Percentiles rank a stretch among this genome's conserved stretches.
These are phyloP conservation scores for Tulasnella sp. DNA, from an alignment of 768 basidiomycete genomes.

Conservation along the genomic window DNA sequence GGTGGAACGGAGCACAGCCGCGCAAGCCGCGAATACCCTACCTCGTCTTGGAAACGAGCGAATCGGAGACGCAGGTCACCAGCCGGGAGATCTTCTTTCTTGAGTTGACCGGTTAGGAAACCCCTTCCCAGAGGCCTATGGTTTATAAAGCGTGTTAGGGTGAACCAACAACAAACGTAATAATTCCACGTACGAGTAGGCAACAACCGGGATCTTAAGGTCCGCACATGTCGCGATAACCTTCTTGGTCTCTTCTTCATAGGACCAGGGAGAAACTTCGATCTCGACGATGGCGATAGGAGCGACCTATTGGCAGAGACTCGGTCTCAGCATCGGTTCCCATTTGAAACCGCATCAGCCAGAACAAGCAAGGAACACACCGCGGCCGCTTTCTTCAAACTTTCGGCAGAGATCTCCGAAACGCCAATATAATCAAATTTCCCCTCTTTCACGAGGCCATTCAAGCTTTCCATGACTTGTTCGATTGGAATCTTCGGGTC, in stretches of 20 bases:
- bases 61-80: slow-evolving; percentile 48
- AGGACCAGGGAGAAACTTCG: slow-evolving; percentile 66
- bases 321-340: not conserved
- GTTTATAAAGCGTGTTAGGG: slow-evolving; percentile 17
- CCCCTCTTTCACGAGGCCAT: slow-evolving; percentile 56
- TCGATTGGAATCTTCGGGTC: slow-evolving; percentile 54
- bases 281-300: slow-evolving; percentile 67
- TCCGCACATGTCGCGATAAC: slow-evolving; percentile 60
- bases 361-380: slow-evolving; percentile 41
- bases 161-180: not conserved
- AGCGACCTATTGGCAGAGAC: slow-evolving; percentile 47
- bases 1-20: slow-evolving; percentile 27
- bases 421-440: slow-evolving; percentile 48
- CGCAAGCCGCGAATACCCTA: slow-evolving; percentile 36
- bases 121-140: slow-evolving; percentile 59
- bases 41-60: slow-evolving; percentile 54
- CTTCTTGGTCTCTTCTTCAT: slow-evolving; percentile 56
- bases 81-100: slow-evolving; percentile 48
- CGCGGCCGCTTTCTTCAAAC: slow-evolving; percentile 43
- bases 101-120: slow-evolving; percentile 57
- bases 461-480: slow-evolving; percentile 46
- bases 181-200: slow-evolving; percentile 54
- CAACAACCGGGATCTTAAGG: slow-evolving; percentile 60
- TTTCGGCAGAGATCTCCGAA: slow-evolving; percentile 3
- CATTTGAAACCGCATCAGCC: not conserved